These are phyloP conservation scores for Quercus tomentella DNA, from an alignment of 331 rosid species.

Conservation along the genomic window DNA sequence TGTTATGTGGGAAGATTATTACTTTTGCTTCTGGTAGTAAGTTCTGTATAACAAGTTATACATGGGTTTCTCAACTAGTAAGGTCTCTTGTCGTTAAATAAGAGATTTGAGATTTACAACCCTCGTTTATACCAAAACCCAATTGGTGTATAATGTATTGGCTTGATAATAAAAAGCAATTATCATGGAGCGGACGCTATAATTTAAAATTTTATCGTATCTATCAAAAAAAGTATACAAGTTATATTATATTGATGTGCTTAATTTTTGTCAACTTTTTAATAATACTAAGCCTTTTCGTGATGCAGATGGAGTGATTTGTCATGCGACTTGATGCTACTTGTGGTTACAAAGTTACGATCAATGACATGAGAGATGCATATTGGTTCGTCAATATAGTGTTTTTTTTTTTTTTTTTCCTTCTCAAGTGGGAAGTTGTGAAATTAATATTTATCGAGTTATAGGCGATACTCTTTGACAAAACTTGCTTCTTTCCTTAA, in stretches of 20 bases:
- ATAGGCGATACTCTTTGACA: not conserved
- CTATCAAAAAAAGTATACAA: no score
- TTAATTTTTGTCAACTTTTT: not conserved
- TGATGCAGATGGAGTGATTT: slow-evolving; percentile 33
- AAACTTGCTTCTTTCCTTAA: not conserved
- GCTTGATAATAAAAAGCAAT: no score
- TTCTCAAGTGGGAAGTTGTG: slow-evolving; percentile 14
- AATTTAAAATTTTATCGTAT: no score
- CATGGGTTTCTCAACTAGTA: no score
- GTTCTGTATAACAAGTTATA: not conserved
- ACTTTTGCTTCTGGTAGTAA: not conserved
- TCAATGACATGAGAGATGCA: slow-evolving; percentile 1
- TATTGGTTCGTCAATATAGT: not conserved
- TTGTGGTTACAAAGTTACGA: slow-evolving; percentile 1
- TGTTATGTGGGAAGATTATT: not conserved
- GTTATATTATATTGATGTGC: no score
- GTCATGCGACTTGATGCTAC: not conserved
- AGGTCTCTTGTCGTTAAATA: no score
- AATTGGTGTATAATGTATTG: no score
- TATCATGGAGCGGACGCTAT: no score
- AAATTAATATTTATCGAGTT: not conserved
- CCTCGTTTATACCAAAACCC: no score
- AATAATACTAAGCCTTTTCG: not conserved
- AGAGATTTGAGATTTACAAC: no score
- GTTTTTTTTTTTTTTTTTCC: not conserved